Evolutionary conservation across 2,329 filamentous ascomycete genomes (phyloP).

Genomic region (Botrytis sinoallii): DNA sequence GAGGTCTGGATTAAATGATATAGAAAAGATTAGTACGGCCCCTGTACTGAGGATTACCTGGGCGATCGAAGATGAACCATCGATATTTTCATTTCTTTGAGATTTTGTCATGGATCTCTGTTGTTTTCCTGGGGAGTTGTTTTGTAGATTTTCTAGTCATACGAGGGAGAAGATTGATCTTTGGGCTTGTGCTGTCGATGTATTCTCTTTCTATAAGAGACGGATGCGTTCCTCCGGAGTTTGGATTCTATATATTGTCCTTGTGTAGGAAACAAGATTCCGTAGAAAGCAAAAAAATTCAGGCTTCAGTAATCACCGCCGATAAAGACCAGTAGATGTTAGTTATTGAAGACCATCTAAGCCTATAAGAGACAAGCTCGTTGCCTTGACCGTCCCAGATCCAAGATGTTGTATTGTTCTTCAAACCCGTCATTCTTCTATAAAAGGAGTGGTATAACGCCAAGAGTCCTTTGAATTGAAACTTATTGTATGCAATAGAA

Average conservation of each 20-base stretch:
- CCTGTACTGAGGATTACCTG: background rate
- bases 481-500: fast-evolving
- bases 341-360: background rate
- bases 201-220: background rate
- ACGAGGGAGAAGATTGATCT: background rate
- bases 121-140: fast-evolving
- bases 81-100: no score
- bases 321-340: background rate
- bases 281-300: no score
- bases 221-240: background rate
- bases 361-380: fast-evolving
- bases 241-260: background rate
- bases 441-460: no score
- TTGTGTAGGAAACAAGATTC: background rate
- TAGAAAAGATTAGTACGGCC: background rate
- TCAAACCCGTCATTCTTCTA: background rate
- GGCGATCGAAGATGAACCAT: no score
- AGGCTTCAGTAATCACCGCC: no score
- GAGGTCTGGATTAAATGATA: no score
- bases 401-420: background rate
- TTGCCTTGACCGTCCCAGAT: background rate
- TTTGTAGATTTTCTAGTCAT: background rate
- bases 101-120: background rate
- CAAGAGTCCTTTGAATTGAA: background rate
- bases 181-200: background rate